Conservation (phyloP, 179 eudicot genomes). For the Gypsophila paniculata region DNA sequence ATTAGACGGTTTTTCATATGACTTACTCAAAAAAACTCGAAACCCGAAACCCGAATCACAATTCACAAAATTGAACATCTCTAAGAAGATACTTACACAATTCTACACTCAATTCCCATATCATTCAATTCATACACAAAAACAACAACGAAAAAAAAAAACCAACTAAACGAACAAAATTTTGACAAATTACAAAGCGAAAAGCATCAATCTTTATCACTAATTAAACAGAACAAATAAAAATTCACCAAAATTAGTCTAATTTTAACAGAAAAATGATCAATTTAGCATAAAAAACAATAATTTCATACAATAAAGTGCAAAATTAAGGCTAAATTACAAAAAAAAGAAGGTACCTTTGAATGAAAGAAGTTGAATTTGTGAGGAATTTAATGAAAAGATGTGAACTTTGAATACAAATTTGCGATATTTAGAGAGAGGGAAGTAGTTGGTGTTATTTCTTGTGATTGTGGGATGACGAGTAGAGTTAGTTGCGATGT, state of each 20-base stretch:
- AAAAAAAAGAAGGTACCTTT: slow-evolving; percentile 25
- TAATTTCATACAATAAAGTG: neutral
- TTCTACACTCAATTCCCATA: slow-evolving; percentile 10
- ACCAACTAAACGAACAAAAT: slow-evolving; percentile 16
- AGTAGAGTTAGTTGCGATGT: no score
- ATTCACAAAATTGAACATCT: slow-evolving; percentile 15
- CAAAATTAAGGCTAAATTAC: neutral
- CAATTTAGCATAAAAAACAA: neutral
- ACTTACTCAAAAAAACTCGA: neutral
- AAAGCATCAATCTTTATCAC: slow-evolving; percentile 14
- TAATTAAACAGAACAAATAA: neutral
- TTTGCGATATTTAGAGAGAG: neutral
- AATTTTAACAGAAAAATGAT: slow-evolving; percentile 4
- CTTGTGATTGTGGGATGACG: no score
- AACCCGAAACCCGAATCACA: no score
- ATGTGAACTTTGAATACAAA: slow-evolving; percentile 10
- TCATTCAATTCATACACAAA: neutral
- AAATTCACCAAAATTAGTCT: neutral
- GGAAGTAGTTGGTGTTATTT: neutral
- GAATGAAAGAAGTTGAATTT: neutral
- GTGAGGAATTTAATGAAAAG: slow-evolving; percentile 9
- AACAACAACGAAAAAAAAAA: neutral
- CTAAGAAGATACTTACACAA: neutral
- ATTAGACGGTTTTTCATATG: no score
- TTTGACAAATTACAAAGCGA: neutral